Evolutionary conservation across 1,284 basidiomycete species (phyloP).

Genomic region (Puccinia horiana): DNA sequence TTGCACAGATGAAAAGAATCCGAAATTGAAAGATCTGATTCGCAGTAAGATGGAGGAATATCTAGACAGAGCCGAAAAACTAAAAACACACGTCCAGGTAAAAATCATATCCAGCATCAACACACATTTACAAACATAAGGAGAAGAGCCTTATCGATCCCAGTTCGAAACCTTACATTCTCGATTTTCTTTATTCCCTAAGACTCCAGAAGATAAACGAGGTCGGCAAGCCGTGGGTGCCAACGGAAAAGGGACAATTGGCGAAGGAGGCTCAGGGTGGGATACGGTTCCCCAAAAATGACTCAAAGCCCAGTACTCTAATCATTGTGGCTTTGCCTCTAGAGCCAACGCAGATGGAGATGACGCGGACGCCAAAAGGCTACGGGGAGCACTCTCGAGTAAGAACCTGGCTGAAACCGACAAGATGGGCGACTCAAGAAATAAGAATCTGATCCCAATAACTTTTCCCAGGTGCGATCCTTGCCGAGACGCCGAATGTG

Average conservation of each 20-base stretch:
- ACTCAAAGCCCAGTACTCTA: constrained; percentile 1
- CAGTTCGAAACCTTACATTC: background rate
- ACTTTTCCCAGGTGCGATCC: constrained; percentile 68
- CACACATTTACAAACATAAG: background rate
- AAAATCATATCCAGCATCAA: background rate
- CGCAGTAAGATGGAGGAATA: constrained; percentile 89
- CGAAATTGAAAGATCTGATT: constrained; percentile 84
- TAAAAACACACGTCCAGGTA: constrained; percentile 68
- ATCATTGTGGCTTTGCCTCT: constrained; percentile 13
- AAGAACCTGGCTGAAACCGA: background rate
- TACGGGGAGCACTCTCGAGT: constrained; percentile 79
- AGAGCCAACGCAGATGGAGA: constrained; percentile 70
- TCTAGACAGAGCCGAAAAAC: constrained; percentile 83
- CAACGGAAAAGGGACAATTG: constrained; percentile 67
- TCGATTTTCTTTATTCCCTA: constrained; percentile 43
- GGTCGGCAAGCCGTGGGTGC: constrained; percentile 76
- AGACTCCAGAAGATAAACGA: constrained; percentile 69
- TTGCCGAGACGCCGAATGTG: constrained; percentile 92
- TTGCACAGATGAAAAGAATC: constrained; percentile 85
- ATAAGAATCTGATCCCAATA: background rate
- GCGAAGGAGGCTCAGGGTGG: constrained; percentile 64
- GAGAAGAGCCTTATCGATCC: background rate
- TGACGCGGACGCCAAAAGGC: constrained; percentile 92
- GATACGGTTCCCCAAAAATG: constrained; percentile 55
- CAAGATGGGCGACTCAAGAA: background rate